Conservation (phyloP, 2,329 filamentous ascomycete species). For the Xenosphaeropsis pyriputrescens region DNA sequence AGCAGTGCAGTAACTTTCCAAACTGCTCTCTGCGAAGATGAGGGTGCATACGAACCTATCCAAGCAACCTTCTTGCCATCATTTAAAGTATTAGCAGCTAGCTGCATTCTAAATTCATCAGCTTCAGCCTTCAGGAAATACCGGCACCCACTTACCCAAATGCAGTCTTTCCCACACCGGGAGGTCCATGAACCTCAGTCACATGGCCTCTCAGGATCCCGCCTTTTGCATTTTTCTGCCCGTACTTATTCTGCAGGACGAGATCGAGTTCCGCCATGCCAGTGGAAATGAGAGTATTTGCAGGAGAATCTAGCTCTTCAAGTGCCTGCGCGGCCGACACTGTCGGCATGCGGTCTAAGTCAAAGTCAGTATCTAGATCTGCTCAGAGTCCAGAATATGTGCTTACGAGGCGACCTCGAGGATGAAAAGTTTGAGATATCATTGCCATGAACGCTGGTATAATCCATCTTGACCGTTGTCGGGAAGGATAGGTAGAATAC, state of each 20-base stretch:
- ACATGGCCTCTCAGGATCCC: conserved; percentile 66
- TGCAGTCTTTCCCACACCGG: conserved; percentile 73
- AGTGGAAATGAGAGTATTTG: conserved; percentile 37
- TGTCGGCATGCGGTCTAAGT: conserved; percentile 58
- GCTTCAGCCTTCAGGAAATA: no score
- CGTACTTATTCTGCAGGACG: conserved; percentile 22
- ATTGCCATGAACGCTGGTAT: conserved; percentile 41
- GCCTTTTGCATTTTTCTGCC: conserved; percentile 13
- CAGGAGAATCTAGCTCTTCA: conserved; percentile 37
- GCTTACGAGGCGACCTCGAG: conserved; percentile 11
- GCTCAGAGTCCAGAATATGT: background rate
- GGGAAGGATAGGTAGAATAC: background rate
- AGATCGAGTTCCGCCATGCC: conserved; percentile 37
- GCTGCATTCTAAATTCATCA: conserved; percentile 42
- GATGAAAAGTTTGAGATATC: conserved; percentile 43
- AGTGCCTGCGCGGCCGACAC: conserved; percentile 63
- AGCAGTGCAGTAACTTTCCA: no score
- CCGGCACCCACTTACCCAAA: conserved; percentile 31
- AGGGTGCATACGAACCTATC: conserved; percentile 44
- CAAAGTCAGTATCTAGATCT: conserved; percentile 1
- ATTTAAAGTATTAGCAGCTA: conserved; percentile 47
- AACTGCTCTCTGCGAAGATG: no score
- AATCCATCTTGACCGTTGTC: conserved; percentile 30
- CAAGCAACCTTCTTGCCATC: conserved; percentile 55
- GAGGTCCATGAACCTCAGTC: conserved; percentile 78